These are phyloP conservation scores for Exophiala sideris DNA, from an alignment of 2,329 filamentous ascomycete genomes.

Conservation along the genomic window DNA sequence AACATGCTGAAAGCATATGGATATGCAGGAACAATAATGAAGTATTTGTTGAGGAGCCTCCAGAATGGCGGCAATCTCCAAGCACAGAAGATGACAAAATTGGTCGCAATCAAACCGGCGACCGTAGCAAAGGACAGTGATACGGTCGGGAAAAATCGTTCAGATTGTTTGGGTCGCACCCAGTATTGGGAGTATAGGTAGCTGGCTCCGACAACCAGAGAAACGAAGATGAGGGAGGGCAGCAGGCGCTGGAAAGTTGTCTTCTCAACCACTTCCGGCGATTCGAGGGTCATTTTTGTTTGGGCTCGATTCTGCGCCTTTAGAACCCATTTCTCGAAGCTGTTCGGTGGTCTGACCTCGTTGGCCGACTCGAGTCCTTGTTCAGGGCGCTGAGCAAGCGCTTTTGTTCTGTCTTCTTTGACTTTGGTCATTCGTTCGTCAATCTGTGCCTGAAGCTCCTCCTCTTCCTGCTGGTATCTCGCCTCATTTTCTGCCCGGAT, in stretches of 20 bases:
- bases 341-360: constrained; percentile 26
- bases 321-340: constrained; percentile 28
- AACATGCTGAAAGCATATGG: constrained; percentile 53
- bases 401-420: constrained; percentile 32
- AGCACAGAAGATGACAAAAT: constrained; percentile 48
- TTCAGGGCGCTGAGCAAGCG: constrained; percentile 24
- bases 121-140: constrained; percentile 53
- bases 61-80: constrained; percentile 55
- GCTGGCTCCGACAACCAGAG: constrained; percentile 38
- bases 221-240: constrained; percentile 41
- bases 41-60: constrained; percentile 56
- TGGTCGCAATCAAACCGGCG: constrained; percentile 48
- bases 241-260: constrained; percentile 41
- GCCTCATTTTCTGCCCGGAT: constrained; percentile 41
- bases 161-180: constrained; percentile 44
- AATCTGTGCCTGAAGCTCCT: constrained; percentile 51
- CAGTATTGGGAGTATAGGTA: constrained; percentile 49
- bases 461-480: constrained; percentile 42
- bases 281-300: constrained; percentile 24
- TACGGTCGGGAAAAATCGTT: constrained; percentile 49
- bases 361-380: constrained; percentile 25
- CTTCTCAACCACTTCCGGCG: constrained; percentile 24
- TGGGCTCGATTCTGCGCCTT: constrained; percentile 21
- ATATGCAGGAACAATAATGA: constrained; percentile 51
- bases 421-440: constrained; percentile 49